Conservation (phyloP, 192 early-diverging fungal species). For the Phlyctochytrium planicorne region DNA sequence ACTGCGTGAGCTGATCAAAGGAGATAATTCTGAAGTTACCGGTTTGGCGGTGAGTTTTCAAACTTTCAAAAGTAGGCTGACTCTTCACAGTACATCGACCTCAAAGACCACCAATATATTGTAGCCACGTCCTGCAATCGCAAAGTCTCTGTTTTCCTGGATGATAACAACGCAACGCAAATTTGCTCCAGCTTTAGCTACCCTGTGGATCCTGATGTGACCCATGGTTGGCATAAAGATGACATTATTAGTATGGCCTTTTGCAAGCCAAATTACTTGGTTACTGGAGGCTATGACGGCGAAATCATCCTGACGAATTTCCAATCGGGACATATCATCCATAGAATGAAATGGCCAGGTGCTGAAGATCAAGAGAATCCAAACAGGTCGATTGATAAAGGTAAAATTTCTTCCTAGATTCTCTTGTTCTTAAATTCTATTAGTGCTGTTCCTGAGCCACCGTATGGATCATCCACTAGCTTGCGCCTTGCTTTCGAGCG, state of each 20-base stretch:
- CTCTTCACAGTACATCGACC: slow-evolving; percentile 45
- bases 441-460: slow-evolving; percentile 43
- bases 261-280: slow-evolving; percentile 42
- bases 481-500: slow-evolving; percentile 39
- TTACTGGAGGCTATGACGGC: slow-evolving; percentile 47
- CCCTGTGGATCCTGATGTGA: slow-evolving; percentile 26
- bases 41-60: slow-evolving; percentile 30
- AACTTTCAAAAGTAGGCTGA: background rate
- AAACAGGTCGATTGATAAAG: slow-evolving; percentile 45
- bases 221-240: slow-evolving; percentile 39
- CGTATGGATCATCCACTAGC: slow-evolving; percentile 18
- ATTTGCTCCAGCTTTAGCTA: slow-evolving; percentile 29
- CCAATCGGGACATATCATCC: slow-evolving; percentile 38
- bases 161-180: slow-evolving; percentile 28
- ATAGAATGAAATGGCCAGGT: slow-evolving; percentile 33
- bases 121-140: slow-evolving; percentile 55
- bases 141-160: slow-evolving; percentile 48
- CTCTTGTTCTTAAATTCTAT: background rate
- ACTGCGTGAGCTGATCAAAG: slow-evolving; percentile 50
- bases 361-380: slow-evolving; percentile 8
- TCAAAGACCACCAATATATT: slow-evolving; percentile 43
- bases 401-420: slow-evolving; percentile 18
- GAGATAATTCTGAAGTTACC: slow-evolving; percentile 52
- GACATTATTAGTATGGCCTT: slow-evolving; percentile 55
- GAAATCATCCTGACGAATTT: slow-evolving; percentile 48